Percentiles rank a stretch among this genome's conserved stretches.
Evolutionary conservation across 2,329 filamentous ascomycete genomes (phyloP).

Genomic region (Alternaria viburni): DNA sequence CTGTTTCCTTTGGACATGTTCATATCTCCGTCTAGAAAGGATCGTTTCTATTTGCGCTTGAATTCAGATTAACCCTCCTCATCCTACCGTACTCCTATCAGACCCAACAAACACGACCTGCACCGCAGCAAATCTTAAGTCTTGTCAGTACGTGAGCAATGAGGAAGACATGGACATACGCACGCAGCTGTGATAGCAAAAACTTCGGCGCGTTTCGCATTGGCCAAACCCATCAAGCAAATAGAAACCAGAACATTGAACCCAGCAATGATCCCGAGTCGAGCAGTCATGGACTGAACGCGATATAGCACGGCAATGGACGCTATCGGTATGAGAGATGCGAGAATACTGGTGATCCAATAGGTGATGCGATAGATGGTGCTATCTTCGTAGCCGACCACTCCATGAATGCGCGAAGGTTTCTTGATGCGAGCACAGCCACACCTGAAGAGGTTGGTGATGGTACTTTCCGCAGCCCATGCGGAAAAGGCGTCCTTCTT

Average conservation of each 20-base stretch:
- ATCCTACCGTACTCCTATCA: background rate
- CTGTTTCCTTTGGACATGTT: background rate
- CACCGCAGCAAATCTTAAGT: background rate
- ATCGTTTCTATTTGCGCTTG: background rate
- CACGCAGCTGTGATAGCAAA: conserved; percentile 7
- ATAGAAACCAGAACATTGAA: background rate
- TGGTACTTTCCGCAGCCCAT: background rate
- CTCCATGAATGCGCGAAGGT: background rate
- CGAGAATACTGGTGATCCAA: background rate
- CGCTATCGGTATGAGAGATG: background rate
- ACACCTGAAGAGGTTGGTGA: background rate
- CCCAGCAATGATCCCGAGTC: background rate
- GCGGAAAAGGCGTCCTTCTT: background rate
- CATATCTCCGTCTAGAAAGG: background rate
- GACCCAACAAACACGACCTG: conserved; percentile 4
- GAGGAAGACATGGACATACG: background rate
- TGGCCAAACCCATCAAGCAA: background rate
- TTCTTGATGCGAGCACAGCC: background rate
- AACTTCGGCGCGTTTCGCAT: background rate
- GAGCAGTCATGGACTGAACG: background rate
- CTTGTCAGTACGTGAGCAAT: background rate
- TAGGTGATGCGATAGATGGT: background rate
- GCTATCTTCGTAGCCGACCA: background rate
- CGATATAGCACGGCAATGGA: background rate
- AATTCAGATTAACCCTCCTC: background rate